Base-by-base conservation (phyloP, 495 filamentous ascomycete genomes). In the Penicillium daleae region DNA sequence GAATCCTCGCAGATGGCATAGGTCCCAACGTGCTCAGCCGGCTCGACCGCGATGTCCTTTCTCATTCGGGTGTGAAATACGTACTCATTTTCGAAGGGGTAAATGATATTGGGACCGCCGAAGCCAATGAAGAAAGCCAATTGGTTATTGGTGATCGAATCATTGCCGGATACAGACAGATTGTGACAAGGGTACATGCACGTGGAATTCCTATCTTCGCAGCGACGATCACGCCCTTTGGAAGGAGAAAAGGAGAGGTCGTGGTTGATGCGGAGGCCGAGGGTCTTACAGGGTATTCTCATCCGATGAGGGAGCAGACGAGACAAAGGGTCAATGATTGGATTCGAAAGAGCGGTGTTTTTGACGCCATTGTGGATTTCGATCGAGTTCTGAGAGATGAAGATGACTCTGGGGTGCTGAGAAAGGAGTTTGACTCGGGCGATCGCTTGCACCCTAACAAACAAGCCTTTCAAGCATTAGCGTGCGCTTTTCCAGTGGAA, bases 51-150 rank as follows among this genome's bases (percentile, higher is more conserved):
- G 89, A 92, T 67, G 80, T 87, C 5, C 73, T 92, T 15, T 66
- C 78, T 0, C 81, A 84, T 9, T 75, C 82, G 1, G 83, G 83
- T 9, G 82, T 87, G 7, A 77, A 78, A 63, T 90, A 86, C 66
- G 85, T 82, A 32, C 81, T 92, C 74, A 81, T 92, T 35, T 92
- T 92, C 72, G 84, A 89, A 73, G 89, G 89, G 21, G 87, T 91
- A 22, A 92, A 92, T 71, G 90, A 92, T 69, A 89, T 90, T 49
- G 87, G 88, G 29, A 73, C 74, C 8, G 84, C 78, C 1, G 76
- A 72, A 24, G 61, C 80, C 0, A 81, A 85, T 61, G 56, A 71
- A 4, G 71, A 67, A 1, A 75, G 78, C 4, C 87, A 89, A 64
- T 72, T 65, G n/a, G 56, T 66, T 9, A 79, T 89, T 42, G 84